Evolutionary conservation across 2,329 filamentous ascomycete species (phyloP), one percentile per base, ranked within the genome.

Genomic region (Cordyceps javanica): DNA sequence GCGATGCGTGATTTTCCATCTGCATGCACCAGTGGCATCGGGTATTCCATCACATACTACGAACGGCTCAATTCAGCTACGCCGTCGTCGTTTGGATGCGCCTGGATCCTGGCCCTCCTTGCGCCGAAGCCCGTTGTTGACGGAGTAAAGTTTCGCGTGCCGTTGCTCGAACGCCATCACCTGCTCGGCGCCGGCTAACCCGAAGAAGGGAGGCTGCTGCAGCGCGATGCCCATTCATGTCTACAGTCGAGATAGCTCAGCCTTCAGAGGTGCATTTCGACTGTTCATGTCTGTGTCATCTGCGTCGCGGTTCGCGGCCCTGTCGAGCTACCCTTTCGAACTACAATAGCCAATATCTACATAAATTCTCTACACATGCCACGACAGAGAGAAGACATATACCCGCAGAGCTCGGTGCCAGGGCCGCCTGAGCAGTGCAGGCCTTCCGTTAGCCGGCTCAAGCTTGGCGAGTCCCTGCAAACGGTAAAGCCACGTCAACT

Each of bases 401-500:
- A 11, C 5, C 28, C 19, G 19, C n/a, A 23, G 19, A 44, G 45
- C 45, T 34, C 45, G 45, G 36, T n/a, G 25, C 25, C 16, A n/a
- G 21, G 13, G 26, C 23, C 21, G 14, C 45, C 32, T 11, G 53
- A 49, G 34, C 44, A 30, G 10, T 36, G 25, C 32, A 55, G n/a
- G 21, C 26, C 30, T 26, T n/a, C 45, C 10, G 45, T 50, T 21
- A 44, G 55, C 46, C 49, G 56, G n/a, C 56, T 58, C 23, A 49
- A 34, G n/a, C 34, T 41, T n/a, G 56, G 56, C 42, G 56, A 58
- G 34, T 48, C 32, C 16, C 44, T 58, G 36, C 49, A 48, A 53
- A 34, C 49, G 56, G 56, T 58, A 58, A 50, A 54, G 3, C 4
- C n/a, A 51, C 21, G n/a, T 21, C 26, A 44, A 19, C 25, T 21